phyloP scores from a whole-genome alignment of 176 grass and related monocot genomes.

The Ampelocalamus luodianensis region DNA sequence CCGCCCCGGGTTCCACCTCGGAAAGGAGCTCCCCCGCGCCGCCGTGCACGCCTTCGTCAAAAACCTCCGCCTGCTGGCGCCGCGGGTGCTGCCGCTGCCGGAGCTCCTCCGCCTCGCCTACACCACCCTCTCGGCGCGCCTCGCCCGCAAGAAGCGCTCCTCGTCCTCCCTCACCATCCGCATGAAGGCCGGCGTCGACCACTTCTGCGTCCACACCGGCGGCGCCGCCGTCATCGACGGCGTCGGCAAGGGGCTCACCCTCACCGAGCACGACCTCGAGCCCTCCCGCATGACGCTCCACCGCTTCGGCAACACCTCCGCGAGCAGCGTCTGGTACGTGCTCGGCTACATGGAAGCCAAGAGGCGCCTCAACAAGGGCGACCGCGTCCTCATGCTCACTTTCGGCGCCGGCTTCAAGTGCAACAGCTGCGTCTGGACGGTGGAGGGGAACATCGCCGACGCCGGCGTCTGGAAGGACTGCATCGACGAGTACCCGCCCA shows the following conservation, averaged over 20 bases:
- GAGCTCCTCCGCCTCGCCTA: constrained; percentile 60
- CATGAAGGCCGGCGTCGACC: constrained; percentile 69
- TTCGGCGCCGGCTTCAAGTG: constrained; percentile 98
- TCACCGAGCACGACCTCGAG: constrained; percentile 73
- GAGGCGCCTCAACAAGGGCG: constrained; percentile 52
- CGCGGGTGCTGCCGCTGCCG: constrained; percentile 61
- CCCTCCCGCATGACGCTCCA: constrained; percentile 88
- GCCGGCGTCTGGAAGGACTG: constrained; percentile 76
- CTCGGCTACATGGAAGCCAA: constrained; percentile 90
- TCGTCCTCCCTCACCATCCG: constrained; percentile 40
- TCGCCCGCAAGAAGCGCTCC: constrained; percentile 14
- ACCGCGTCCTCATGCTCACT: constrained; percentile 87
- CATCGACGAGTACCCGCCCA: constrained; percentile 65
- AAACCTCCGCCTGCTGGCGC: constrained; percentile 73
- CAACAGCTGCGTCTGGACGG: constrained; percentile 90
- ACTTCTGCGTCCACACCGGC: constrained; percentile 91
- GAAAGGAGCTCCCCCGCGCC: constrained; percentile 78
- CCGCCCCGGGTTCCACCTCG: constrained; percentile 71
- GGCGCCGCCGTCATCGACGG: constrained; percentile 82
- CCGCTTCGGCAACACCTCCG: constrained; percentile 93
- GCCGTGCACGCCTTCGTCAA: constrained; percentile 73
- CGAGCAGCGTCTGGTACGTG: constrained; percentile 95
- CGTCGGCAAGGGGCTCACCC: constrained; percentile 67
- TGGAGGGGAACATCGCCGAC: constrained; percentile 49
- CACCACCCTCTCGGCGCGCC: constrained; percentile 31